A percentile compares a stretch with the other conserved stretches of the same genome.
Conservation (phyloP, 2,329 filamentous ascomycete species). For the Botrytis fragariae region DNA sequence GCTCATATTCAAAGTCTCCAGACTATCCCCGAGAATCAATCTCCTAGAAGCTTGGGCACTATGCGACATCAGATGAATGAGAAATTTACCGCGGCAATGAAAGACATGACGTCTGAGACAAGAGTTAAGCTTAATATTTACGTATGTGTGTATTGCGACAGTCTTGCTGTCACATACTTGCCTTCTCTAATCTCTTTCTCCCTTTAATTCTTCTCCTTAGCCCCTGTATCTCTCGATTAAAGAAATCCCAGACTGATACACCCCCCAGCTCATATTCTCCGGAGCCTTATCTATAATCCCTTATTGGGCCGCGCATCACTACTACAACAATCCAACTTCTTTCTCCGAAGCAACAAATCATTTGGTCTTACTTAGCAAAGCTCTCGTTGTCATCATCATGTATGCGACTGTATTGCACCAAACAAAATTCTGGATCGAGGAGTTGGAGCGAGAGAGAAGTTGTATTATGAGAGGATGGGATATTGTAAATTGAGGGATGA, state of each 20-base stretch:
- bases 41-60: neutral
- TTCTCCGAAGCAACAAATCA: neutral
- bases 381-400: neutral
- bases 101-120: neutral
- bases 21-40: neutral
- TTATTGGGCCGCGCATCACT: neutral
- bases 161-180: too few species aligned
- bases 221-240: too few species aligned
- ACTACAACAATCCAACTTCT: neutral
- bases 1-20: neutral
- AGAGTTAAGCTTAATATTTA: slow-evolving; percentile 4
- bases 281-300: neutral
- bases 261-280: neutral
- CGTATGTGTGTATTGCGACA: neutral
- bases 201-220: neutral
- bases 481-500: neutral
- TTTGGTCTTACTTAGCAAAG: neutral
- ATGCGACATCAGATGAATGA: neutral
- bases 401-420: neutral
- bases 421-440: neutral
- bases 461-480: neutral
- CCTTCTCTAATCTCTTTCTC: neutral
- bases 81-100: neutral
- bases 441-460: neutral
- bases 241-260: neutral